Evolutionary conservation across 257 asterid species (phyloP).

Genomic region (Fraxinus quadrangulata): DNA sequence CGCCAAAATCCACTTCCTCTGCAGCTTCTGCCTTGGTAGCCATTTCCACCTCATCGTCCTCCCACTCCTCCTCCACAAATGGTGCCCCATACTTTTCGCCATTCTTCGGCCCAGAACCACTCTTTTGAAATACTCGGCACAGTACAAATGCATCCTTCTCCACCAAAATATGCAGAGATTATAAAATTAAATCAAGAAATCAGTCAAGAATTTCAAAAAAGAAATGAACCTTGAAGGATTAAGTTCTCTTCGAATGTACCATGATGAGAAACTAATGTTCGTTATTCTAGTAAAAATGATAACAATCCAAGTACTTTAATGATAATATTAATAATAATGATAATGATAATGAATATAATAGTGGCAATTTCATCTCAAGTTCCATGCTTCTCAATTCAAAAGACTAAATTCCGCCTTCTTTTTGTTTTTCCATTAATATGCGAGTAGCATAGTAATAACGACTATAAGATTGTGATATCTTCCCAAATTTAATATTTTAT

Average conservation of each 20-base stretch:
- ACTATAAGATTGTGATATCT: neutral
- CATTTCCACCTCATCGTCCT: conserved; percentile 45
- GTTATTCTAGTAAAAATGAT: neutral
- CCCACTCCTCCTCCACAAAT: conserved; percentile 91
- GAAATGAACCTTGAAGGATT: neutral
- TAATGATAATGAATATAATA: conserved; percentile 1
- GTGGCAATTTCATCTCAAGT: neutral
- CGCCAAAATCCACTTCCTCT: conserved; percentile 43
- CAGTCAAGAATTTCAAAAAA: neutral
- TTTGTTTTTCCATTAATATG: neutral
- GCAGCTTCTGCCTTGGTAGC: conserved; percentile 37
- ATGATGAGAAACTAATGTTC: neutral
- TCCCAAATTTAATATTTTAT: neutral
- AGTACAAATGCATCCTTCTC: conserved; percentile 74
- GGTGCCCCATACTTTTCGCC: conserved; percentile 98
- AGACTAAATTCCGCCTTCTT: neutral
- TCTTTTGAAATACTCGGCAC: conserved; percentile 85
- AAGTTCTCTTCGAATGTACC: neutral
- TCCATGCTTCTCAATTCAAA: conserved; percentile 1
- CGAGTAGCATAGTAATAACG: neutral
- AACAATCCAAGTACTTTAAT: neutral
- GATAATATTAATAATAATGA: neutral
- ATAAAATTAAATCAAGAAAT: neutral
- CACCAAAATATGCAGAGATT: conserved; percentile 22
- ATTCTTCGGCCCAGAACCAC: conserved; percentile 96